Base-by-base conservation (phyloP, 768 basidiomycete genomes). In the Leccinellum rugosiceps region DNA sequence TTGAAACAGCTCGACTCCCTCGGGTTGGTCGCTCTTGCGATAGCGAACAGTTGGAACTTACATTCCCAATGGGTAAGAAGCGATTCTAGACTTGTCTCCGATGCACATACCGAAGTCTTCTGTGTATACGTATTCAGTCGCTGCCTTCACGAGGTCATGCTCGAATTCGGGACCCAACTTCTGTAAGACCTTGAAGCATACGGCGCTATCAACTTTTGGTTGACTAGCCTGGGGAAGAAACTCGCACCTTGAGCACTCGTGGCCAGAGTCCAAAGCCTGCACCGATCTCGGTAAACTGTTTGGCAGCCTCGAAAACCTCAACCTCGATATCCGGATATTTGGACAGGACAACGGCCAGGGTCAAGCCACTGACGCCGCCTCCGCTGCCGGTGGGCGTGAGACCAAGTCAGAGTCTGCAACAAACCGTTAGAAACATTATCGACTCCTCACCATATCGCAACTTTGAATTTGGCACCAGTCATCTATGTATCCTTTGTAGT, bases 11-110 rank as follows among this genome's bases (percentile, higher is more conserved):
- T 77, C 75, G n/a, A 78, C 35, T 1, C 86, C 86, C 38, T 78
- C 68, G 2, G 75, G 64, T 60, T 83, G 79, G 64, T 89, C 86
- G 57, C 83, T 81, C 68, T 84, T 86, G 50, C 88, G 78, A 59
- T 82, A 83, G 47, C 72, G 73, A 56, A 88, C 80, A 7, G 79
- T 63, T 1, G 78, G 69, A 11, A 80, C 87, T n/a, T 88, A 52
- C 4, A 55, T 2, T 10, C n/a, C 4, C 45, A 41, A 47, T 65
- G 23, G 55, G 52, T 19, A 8, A 6, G 23, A 8, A 6, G 4
- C 9, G 23, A 13, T 38, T 13, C 4, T 10, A 7, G 6, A 31
- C 30, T 11, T 23, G 28, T 19, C 35, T 26, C 13, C 10, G 49
- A 19, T 47, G 8, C 13, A 50, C 67, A 23, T 44, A 72, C 70